phyloP scores from a whole-genome alignment of 1,284 basidiomycete species.

The Heterobasidion irregulare region DNA sequence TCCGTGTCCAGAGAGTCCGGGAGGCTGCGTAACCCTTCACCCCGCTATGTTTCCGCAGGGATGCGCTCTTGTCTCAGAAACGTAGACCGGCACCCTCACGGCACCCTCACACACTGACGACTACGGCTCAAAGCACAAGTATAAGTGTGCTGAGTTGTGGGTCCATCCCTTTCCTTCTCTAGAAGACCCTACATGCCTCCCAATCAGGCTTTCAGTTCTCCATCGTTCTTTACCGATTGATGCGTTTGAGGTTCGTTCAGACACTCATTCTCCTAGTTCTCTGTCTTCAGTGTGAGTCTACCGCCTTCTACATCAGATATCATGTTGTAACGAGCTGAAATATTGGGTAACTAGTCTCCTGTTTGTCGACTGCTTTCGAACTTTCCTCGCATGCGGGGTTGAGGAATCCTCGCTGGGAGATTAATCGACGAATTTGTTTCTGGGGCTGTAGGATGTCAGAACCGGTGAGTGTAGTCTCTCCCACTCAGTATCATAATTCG shows the following conservation, averaged over 20 bases:
- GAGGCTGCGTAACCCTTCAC: background rate
- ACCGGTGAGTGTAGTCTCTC: background rate
- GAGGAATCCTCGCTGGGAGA: background rate
- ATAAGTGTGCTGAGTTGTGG: background rate
- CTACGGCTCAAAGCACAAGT: background rate
- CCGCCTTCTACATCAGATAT: background rate
- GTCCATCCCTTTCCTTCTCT: background rate
- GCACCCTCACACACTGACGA: background rate
- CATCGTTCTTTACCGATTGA: background rate
- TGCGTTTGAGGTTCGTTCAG: background rate
- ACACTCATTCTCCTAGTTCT: background rate
- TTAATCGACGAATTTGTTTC: background rate
- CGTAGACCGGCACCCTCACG: background rate
- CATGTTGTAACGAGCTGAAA: background rate
- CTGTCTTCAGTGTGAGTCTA: background rate
- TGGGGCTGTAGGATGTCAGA: background rate
- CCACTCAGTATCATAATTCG: background rate
- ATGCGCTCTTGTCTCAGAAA: background rate
- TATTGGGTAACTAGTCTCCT: background rate
- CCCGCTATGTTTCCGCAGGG: background rate
- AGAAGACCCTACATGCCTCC: background rate
- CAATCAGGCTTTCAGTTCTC: background rate
- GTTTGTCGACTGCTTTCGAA: background rate
- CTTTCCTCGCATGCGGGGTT: background rate
- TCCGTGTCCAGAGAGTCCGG: background rate